Conservation (phyloP, 2,329 filamentous ascomycete genomes). For the Beauveria pseudobassiana region DNA sequence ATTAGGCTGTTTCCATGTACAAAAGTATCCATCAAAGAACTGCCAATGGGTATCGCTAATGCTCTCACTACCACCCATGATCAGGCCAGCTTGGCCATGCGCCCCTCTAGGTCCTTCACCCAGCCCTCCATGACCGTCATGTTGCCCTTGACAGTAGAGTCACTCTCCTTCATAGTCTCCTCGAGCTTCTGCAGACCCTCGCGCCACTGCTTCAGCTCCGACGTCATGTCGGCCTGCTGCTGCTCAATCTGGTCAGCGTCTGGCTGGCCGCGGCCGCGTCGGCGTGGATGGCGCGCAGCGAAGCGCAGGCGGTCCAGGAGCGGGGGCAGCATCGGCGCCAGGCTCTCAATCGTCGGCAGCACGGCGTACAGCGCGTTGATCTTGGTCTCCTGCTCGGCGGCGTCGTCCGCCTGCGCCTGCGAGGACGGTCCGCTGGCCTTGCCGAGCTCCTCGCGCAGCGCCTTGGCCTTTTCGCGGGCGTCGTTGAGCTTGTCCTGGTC, state of each 20-base stretch:
- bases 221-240: constrained; percentile 72
- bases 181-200: constrained; percentile 76
- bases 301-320: constrained; percentile 81
- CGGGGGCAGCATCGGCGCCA: constrained; percentile 77
- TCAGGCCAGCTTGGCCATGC: constrained; percentile 53
- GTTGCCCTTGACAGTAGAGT: constrained; percentile 66
- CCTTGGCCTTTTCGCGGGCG: constrained; percentile 53
- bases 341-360: constrained; percentile 77
- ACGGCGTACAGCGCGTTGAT: constrained; percentile 88
- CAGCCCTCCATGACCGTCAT: constrained; percentile 79
- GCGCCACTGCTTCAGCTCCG: constrained; percentile 80
- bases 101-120: constrained; percentile 79
- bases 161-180: constrained; percentile 61
- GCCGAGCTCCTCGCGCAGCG: constrained; percentile 51
- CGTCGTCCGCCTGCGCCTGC: constrained; percentile 34
- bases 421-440: constrained; percentile 26
- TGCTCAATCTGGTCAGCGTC: constrained; percentile 69
- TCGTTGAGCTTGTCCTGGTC: constrained; percentile 66
- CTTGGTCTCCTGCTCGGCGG: constrained; percentile 70
- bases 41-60: constrained; percentile 7
- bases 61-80: neutral
- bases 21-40: constrained; percentile 1
- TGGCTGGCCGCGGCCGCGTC: constrained; percentile 77
- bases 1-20: neutral
- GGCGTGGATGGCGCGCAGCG: constrained; percentile 75